These are phyloP conservation scores for Ophiosphaerella herpotricha DNA, from an alignment of 2,329 filamentous ascomycete species.

Conservation along the genomic window DNA sequence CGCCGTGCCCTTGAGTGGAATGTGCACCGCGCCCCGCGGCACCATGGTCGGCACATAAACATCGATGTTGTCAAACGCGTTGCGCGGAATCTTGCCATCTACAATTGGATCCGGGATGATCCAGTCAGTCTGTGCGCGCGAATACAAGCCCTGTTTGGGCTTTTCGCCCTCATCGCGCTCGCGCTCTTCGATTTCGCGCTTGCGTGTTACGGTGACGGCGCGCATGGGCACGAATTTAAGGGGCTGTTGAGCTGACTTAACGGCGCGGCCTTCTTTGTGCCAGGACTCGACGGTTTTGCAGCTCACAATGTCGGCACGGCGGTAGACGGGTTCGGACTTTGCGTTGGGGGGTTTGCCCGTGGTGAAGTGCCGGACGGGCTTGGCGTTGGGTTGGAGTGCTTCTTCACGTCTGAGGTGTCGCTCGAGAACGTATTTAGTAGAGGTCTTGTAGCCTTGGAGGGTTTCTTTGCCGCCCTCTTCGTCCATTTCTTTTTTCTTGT, in stretches of 20 bases:
- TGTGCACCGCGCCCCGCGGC: slow-evolving; percentile 79
- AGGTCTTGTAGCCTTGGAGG: slow-evolving; percentile 85
- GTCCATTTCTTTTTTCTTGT: slow-evolving; percentile 66
- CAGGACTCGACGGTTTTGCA: slow-evolving; percentile 95
- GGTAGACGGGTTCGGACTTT: slow-evolving; percentile 80
- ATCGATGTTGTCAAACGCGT: slow-evolving; percentile 95
- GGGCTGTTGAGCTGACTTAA: slow-evolving; percentile 71
- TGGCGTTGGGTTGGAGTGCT: slow-evolving; percentile 71
- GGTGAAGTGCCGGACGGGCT: slow-evolving; percentile 74
- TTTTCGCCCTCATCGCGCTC: slow-evolving; percentile 79
- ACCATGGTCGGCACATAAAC: slow-evolving; percentile 94
- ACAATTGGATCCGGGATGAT: slow-evolving; percentile 88
- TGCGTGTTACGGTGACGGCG: slow-evolving; percentile 84
- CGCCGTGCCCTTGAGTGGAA: slow-evolving; percentile 76
- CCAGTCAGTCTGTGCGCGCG: slow-evolving; percentile 86
- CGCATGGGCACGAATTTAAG: slow-evolving; percentile 88
- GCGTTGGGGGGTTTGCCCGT: slow-evolving; percentile 74
- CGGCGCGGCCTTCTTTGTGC: slow-evolving; percentile 91
- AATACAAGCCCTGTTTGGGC: slow-evolving; percentile 83
- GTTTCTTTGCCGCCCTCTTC: slow-evolving; percentile 74
- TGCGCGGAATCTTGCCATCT: slow-evolving; percentile 88
- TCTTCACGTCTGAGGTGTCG: slow-evolving; percentile 91
- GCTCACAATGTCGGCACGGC: slow-evolving; percentile 75
- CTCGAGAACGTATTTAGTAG: slow-evolving; percentile 81
- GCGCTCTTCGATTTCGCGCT: slow-evolving; percentile 85